Evolutionary conservation across 2,329 filamentous ascomycete genomes (phyloP), one percentile per base, ranked within the genome.

Genomic region (Dendryphion nanum): DNA sequence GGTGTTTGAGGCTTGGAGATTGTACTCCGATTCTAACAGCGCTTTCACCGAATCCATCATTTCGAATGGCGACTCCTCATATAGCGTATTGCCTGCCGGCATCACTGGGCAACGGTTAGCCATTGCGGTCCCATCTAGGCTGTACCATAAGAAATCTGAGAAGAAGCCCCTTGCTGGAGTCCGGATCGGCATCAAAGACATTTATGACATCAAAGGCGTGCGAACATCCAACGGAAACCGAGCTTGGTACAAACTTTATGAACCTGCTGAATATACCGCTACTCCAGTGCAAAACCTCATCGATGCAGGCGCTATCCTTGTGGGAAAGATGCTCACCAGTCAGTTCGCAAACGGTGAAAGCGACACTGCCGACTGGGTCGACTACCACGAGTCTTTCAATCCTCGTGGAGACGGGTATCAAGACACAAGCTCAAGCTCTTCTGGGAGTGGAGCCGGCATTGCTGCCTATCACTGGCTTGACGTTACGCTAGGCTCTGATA

Each of bases 121-220:
- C 20, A 67, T 73, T 33, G 72, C 66, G 4, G 81, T 84, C 0
- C 79, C 80, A 4, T 83, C 79, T 5, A 70, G 81, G 7, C 64
- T 83, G 0, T 82, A 82, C 62, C 79, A 69, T 59, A 74, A 69
- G 2, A 73, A 69, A 31, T 77, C 74, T 0, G 50, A 59, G 0
- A 66, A 71, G n/a, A 73, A 78, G 50, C 80, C 79, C 1, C 66
- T 85, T 0, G 75, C 78, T 4, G 81, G 82, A 14, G 72, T 82
- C 3, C 72, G 81, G 14, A 57, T 84, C 1, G 80, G 73, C 1
- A 70, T 84, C 38, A 85, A 85, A 55, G 82, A 85, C 47, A 78
- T 82, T 32, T 80, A 73, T 50, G 70, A 81, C 44, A 59, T 83
- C 26, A 70, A 72, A 16, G 82, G 82, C 2, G 58, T 82, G 0